Percentiles rank a stretch among this genome's conserved stretches.
Conservation (phyloP, 768 basidiomycete genomes). For the Tricholoma matsutake region DNA sequence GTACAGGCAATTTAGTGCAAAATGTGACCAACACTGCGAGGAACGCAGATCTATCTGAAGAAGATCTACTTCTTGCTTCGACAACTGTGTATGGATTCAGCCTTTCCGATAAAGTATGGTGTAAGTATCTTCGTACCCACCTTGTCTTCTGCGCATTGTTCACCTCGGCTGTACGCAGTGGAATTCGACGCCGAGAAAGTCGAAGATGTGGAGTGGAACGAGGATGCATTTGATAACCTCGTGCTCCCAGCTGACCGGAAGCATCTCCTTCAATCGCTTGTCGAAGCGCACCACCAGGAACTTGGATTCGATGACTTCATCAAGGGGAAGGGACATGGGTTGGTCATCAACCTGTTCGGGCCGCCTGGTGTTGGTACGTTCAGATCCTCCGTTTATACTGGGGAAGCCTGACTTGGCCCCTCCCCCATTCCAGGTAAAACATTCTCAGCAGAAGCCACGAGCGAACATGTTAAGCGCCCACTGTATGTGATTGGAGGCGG, state of each 20-base stretch:
- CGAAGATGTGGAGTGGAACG: slow-evolving; percentile 51
- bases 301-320: slow-evolving; percentile 59
- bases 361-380: slow-evolving; percentile 55
- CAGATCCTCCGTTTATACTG: neutral
- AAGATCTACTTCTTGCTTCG: slow-evolving; percentile 53
- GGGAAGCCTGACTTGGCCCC: neutral
- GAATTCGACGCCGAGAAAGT: slow-evolving; percentile 60
- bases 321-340: slow-evolving; percentile 54
- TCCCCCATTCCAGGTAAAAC: slow-evolving; percentile 40
- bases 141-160: slow-evolving; percentile 28
- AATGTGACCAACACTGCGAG: neutral
- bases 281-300: slow-evolving; percentile 55
- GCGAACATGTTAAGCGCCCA: slow-evolving; percentile 51
- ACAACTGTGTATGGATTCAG: slow-evolving; percentile 63
- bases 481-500: slow-evolving; percentile 54
- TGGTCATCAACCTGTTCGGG: slow-evolving; percentile 53
- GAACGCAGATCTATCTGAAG: slow-evolving; percentile 41
- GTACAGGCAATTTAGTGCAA: slow-evolving; percentile 20
- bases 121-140: slow-evolving; percentile 30
- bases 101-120: slow-evolving; percentile 55
- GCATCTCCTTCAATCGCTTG: slow-evolving; percentile 50
- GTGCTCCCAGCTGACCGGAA: slow-evolving; percentile 55
- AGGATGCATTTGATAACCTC: slow-evolving; percentile 55
- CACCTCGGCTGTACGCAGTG: slow-evolving; percentile 31
- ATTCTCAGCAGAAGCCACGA: slow-evolving; percentile 57